Evolutionary conservation across 164 flowering plant genomes (phyloP), one percentile per base, ranked within the genome.

Genomic region (Akebia trifoliata): DNA sequence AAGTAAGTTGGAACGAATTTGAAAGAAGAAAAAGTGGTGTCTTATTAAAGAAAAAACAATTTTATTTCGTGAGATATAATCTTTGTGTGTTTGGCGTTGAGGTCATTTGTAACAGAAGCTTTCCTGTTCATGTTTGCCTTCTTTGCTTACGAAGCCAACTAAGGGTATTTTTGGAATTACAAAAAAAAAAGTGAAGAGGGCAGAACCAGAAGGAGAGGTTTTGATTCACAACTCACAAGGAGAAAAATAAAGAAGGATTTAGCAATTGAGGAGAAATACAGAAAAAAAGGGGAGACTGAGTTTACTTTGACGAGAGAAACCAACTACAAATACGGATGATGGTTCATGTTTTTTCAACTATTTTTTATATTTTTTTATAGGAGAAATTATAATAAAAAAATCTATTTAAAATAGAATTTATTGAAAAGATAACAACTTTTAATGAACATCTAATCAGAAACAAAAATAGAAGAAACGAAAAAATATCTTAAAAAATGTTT

Each of bases 111-210:
- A 6, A 52, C 38, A n/a, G 21, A 31, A 21, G 56, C 56, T 40
- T 52, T 52, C 56, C 54, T 78, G 67, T 83, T 86, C 87, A 81
- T 80, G 57, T 28, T 65, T 44, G 59, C 39, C 12, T 38, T 46
- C 50, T 36, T 43, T 34, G 42, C 22, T 35, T 37, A 25, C 7
- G 47, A 35, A 46, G 28, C 22, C 31, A 15, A 2, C 40, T 6
- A 5, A 26, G n/a, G 17, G 39, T 50, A 8, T 21, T 10, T 10
- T 39, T 9, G 54, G 29, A 50, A 61, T 4, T 22, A 17, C n/a
- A 32, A 25, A 44, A 17, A 38, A 18, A 43, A 31, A 26, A 18
- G 57, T 31, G 29, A 29, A n/a, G 47, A 39, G 12, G 52, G 62
- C 36, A 53, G 31, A 45, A 18, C 26, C 24, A 11, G 32, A 14